A percentile compares a stretch with the other conserved stretches of the same genome.
Conservation (phyloP, 345 rosid species). For the Acer yangbiense region DNA sequence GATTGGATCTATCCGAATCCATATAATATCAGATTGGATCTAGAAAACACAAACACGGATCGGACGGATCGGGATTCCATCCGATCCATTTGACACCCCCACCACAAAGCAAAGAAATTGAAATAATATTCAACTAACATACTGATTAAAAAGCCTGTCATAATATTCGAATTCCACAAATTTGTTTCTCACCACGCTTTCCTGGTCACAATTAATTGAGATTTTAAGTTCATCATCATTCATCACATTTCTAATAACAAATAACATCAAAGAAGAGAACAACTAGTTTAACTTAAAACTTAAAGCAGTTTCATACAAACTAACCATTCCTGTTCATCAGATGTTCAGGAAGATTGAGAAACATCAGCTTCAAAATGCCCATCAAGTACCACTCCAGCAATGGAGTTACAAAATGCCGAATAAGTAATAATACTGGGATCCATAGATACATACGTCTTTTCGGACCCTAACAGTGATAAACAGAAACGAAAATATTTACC, state of each 20-base stretch:
- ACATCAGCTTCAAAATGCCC: neutral
- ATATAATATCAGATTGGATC: too few species aligned
- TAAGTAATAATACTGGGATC: neutral
- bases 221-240: neutral
- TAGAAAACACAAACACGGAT: too few species aligned
- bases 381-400: neutral
- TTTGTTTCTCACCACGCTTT: too few species aligned
- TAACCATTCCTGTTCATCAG: neutral
- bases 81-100: too few species aligned
- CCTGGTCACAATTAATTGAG: too few species aligned
- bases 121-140: too few species aligned
- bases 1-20: too few species aligned
- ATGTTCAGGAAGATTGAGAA: neutral
- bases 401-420: conserved; percentile 1
- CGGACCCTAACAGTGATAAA: neutral
- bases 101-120: too few species aligned
- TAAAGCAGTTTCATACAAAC: neutral
- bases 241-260: neutral
- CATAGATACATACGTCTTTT: neutral
- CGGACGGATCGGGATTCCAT: too few species aligned
- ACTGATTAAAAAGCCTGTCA: too few species aligned
- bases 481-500: neutral
- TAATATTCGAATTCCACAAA: too few species aligned
- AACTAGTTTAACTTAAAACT: neutral
- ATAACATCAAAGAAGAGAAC: neutral